Evolutionary conservation across 73 alveolate species (phyloP).

Genomic region (Diophrys appendiculata): DNA sequence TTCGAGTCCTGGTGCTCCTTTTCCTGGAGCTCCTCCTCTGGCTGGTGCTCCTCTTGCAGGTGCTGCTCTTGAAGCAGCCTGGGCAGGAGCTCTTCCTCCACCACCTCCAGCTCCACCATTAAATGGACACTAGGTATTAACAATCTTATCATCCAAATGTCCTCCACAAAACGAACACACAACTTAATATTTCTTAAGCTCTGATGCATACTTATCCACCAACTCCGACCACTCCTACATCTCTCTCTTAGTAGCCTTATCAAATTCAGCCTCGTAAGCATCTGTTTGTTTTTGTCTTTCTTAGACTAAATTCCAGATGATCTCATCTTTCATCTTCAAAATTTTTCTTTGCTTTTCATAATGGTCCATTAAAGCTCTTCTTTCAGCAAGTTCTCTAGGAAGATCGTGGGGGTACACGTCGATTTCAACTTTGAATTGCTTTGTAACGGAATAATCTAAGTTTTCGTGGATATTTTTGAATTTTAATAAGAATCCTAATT

Average conservation of each 20-base stretch:
- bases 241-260: conserved; percentile 72
- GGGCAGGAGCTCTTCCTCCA: conserved; percentile 8
- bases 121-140: conserved; percentile 70
- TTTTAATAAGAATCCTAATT: conserved; percentile 51
- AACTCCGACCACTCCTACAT: conserved; percentile 79
- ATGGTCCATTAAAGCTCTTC: conserved; percentile 73
- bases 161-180: conserved; percentile 86
- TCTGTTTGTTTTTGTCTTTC: conserved; percentile 70
- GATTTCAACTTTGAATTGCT: conserved; percentile 73
- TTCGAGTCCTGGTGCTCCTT: too few relatives aligned
- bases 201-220: conserved; percentile 81
- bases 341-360: conserved; percentile 68
- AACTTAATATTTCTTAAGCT: conserved; percentile 76
- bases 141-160: conserved; percentile 72
- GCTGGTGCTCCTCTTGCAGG: conserved; percentile 13
- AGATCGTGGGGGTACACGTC: conserved; percentile 65
- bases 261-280: conserved; percentile 60
- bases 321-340: conserved; percentile 84
- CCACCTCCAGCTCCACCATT: conserved; percentile 40
- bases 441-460: conserved; percentile 70
- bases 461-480: conserved; percentile 77
- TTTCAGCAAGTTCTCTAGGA: conserved; percentile 88
- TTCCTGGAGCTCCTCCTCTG: not conserved
- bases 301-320: conserved; percentile 78
- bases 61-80: conserved; percentile 7